Evolutionary conservation across 495 filamentous ascomycete species (phyloP), one percentile per base, ranked within the genome.

Genomic region (Neurospora sp.): DNA sequence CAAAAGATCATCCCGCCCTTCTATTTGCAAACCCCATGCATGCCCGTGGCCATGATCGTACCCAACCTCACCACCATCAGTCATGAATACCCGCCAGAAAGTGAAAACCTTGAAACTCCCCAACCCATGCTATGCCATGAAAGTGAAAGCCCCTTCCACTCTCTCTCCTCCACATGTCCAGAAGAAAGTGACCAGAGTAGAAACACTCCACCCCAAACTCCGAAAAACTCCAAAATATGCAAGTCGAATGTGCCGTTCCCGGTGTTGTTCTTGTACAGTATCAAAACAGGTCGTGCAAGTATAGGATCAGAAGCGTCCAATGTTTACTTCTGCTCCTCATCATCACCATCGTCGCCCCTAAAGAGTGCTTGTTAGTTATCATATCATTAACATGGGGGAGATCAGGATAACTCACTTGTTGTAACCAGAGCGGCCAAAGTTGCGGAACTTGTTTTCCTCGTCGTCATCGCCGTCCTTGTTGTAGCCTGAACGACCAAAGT

Each of bases 351-450:
- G 69, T 75, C 75, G 20, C 70, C 75, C 59, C 71, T 82, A 82
- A 79, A 85, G 81, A 18, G 85, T 87, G 80, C 86, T 87, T 85
- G 83, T 69, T 80, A 79, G 40, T 79, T 74, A 75, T 75, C 77
- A 37, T 37, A 37, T 37, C 35, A 37, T 37, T 6, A 37, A 37
- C 35, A 37, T 37, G 0, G 35, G 35, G 35, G 35, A 6, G 35
- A 37, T 37, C 35, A 37, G 35, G 35, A 37, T 37, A 37, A 37
- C 35, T 78, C 69, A 81, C 80, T 80, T 83, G 81, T 84, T 85
- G 82, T 85, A 85, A 68, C 83, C 83, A 37, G 80, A 81, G 69
- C 84, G 82, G 79, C 84, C 84, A 69, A 81, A 80, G 78, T 80
- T 79, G 73, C 40, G 37, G 69, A 76, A 72, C 75, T 80, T 77